Conservation (phyloP, 768 basidiomycete species). For the Suillus subalutaceus region DNA sequence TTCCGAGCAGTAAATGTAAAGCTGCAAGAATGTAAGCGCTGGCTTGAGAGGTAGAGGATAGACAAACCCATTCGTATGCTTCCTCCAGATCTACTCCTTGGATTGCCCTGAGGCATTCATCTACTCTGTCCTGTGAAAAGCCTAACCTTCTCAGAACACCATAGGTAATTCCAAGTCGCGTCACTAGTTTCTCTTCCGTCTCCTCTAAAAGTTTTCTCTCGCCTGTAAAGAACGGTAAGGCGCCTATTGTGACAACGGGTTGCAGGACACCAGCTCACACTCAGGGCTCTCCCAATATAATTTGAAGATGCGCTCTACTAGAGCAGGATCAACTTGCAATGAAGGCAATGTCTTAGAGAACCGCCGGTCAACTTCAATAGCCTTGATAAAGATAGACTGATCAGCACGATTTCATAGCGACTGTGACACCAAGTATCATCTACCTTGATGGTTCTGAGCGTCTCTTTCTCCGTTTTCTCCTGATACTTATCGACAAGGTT, state of each 20-base stretch:
- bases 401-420: not conserved
- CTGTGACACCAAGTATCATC: too few relatives aligned
- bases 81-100: slow-evolving; percentile 79
- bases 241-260: not conserved
- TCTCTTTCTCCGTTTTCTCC: slow-evolving; percentile 88
- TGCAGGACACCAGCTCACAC: not conserved
- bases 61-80: slow-evolving; percentile 85
- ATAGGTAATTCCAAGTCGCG: slow-evolving; percentile 77
- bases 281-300: slow-evolving; percentile 41
- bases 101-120: slow-evolving; percentile 70
- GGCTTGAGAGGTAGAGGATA: not conserved
- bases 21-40: slow-evolving; percentile 42
- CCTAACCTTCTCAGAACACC: slow-evolving; percentile 80
- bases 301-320: slow-evolving; percentile 63
- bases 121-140: slow-evolving; percentile 68
- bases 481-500: slow-evolving; percentile 78
- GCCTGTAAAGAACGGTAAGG: slow-evolving; percentile 16
- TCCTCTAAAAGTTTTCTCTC: slow-evolving; percentile 48
- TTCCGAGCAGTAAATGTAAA: slow-evolving; percentile 64
- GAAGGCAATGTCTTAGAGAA: slow-evolving; percentile 62
- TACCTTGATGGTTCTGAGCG: slow-evolving; percentile 63
- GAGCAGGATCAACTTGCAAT: slow-evolving; percentile 61
- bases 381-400: slow-evolving; percentile 41
- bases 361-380: slow-evolving; percentile 81
- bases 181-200: slow-evolving; percentile 69